Base-by-base conservation (phyloP, 2,329 filamentous ascomycete species). In the Stagonosporopsis cucurbitacearum region DNA sequence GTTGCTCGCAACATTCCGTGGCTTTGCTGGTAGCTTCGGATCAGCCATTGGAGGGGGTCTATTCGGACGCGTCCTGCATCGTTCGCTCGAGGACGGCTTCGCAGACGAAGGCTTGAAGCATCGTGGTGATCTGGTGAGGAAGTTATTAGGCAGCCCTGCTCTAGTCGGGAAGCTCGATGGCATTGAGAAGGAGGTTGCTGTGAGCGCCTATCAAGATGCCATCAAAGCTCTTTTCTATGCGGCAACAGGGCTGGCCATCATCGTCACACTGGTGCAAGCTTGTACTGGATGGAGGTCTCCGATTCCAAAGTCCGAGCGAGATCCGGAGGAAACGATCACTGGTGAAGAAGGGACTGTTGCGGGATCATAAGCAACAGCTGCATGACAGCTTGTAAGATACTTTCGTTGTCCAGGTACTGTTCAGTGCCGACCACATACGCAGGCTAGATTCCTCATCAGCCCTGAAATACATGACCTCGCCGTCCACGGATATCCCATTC, bases 21-120 rank as follows among this genome's bases (percentile, higher is more conserved):
- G 90, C 5, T 93, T 95, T 60, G 89, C 90, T 0, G 90, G 90
- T 13, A 89, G 86, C 47, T 95, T 96, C 65, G 91, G 91, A 2
- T 89, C 88, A 1, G 86, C 91, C 0, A 88, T 94, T 43, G 90
- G 90, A 2, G 91, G 91, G 2, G 91, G 91, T 0, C 80, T 90
- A 49, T 94, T 93, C 69, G 81, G 83, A 36, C 83, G 90, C 5
- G 79, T 85, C 1, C 75, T 94, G 28, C 79, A 81, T 41, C 74
- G 65, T 2, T 78, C 79, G 0, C 78, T 94, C 1, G 78, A 80
- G n/a, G 65, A 75, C 0, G 84, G 86, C 0, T 92, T 91, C 61
- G 70, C 74, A 4, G 69, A 80, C 5, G 74, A 74, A 6, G 78
- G 74, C 58, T 37, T 78, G 54, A 58, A 77, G 57, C 62, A 70